Evolutionary conservation across 257 asterid genomes (phyloP).

Genomic region (Penstemon barbatus): DNA sequence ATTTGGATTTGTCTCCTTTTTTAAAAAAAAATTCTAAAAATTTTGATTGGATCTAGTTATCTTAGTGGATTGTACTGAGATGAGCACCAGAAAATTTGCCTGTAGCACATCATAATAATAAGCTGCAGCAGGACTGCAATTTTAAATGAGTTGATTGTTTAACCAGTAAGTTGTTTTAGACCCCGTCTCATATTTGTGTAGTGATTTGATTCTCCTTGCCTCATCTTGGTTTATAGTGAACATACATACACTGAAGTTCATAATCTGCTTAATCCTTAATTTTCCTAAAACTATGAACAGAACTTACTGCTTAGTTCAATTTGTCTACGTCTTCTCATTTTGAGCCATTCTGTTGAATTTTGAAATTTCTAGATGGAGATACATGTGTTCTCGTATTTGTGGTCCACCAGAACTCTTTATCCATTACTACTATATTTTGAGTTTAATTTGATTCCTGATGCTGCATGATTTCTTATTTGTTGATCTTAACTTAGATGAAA

Average conservation of each 20-base stretch:
- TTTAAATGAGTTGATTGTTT: background rate
- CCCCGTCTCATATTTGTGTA: slow-evolving; percentile 2
- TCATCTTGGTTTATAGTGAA: background rate
- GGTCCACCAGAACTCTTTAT: slow-evolving; percentile 17
- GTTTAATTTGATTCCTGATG: slow-evolving; percentile 18
- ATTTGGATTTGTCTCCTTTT: background rate
- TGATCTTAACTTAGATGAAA: slow-evolving; percentile 65
- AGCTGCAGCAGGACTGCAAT: background rate
- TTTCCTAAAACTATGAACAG: background rate
- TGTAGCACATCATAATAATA: background rate
- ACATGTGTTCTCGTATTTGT: slow-evolving; percentile 23
- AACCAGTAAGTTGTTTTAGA: slow-evolving; percentile 1
- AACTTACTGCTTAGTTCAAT: background rate
- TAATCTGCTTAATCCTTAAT: slow-evolving; percentile 9
- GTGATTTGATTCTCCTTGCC: slow-evolving; percentile 5
- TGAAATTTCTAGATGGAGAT: slow-evolving; percentile 16
- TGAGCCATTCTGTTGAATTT: slow-evolving; percentile 6
- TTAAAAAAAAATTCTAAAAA: too few relatives aligned
- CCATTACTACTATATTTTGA: background rate
- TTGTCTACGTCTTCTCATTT: slow-evolving; percentile 14
- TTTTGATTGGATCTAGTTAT: background rate
- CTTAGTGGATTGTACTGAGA: background rate
- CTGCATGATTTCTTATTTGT: slow-evolving; percentile 27
- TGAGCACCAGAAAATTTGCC: background rate
- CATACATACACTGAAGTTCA: background rate